These are phyloP conservation scores for Pezicula neosporulosa DNA, from an alignment of 2,329 filamentous ascomycete species.

Conservation along the genomic window DNA sequence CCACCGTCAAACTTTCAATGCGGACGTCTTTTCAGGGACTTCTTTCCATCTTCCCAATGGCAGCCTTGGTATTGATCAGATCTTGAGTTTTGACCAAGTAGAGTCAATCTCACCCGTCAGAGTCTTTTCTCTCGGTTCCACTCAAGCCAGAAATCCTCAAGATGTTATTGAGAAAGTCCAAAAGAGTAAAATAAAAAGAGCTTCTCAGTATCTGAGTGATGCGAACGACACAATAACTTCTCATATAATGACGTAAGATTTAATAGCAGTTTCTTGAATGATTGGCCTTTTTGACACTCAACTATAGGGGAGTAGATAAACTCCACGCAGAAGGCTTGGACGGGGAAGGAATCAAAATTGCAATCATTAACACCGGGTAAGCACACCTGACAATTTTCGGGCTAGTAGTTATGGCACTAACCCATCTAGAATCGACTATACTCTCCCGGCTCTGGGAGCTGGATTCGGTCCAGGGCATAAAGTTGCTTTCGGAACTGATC, in stretches of 20 bases:
- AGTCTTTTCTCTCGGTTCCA: no score
- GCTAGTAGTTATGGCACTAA: constrained; percentile 20
- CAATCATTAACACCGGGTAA: constrained; percentile 17
- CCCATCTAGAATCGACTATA: constrained; percentile 2
- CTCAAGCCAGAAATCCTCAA: no score
- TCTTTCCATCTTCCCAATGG: no score
- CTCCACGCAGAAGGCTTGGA: constrained; percentile 38
- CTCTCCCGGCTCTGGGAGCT: constrained; percentile 4
- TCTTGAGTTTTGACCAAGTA: no score
- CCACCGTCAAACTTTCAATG: no score
- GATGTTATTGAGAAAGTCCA: no score
- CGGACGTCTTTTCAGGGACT: no score
- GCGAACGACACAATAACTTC: not conserved
- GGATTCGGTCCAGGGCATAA: constrained; percentile 5
- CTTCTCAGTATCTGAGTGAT: no score
- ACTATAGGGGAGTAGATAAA: constrained; percentile 22
- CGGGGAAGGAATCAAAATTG: constrained; percentile 38
- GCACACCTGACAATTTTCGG: not conserved
- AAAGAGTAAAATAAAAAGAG: no score
- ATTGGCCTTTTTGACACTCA: not conserved
- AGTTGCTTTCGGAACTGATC: constrained; percentile 20
- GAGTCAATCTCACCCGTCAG: no score
- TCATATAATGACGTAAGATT: not conserved
- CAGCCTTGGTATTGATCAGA: no score
- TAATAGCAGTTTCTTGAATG: not conserved